phyloP scores from a whole-genome alignment of 2,329 filamentous ascomycete species.

The Hypoxylon rubiginosum region DNA sequence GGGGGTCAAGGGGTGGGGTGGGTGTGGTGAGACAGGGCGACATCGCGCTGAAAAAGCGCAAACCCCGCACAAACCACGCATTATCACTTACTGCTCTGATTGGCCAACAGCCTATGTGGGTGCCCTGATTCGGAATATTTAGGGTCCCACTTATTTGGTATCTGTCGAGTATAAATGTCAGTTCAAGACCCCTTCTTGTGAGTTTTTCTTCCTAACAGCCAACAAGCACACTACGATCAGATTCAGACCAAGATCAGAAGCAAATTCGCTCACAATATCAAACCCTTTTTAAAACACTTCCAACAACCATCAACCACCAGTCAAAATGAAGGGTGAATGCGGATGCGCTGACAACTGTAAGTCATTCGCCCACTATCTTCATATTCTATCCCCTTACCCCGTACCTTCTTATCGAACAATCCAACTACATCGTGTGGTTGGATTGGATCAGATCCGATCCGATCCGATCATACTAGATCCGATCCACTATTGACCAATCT shows the following conservation, averaged over 20 bases:
- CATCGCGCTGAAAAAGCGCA: slow-evolving; percentile 41
- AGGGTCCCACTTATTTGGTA: slow-evolving; percentile 22
- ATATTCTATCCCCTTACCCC: not conserved
- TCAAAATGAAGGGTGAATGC: slow-evolving; percentile 42
- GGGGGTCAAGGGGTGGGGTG: not conserved
- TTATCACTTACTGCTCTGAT: slow-evolving; percentile 18
- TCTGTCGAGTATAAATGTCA: slow-evolving; percentile 32
- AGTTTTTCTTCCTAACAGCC: slow-evolving; percentile 5
- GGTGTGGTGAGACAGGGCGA: slow-evolving; percentile 44
- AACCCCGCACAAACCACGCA: slow-evolving; percentile 43
- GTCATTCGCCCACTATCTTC: slow-evolving; percentile 3
- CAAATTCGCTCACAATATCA: slow-evolving; percentile 7
- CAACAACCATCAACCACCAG: slow-evolving; percentile 12
- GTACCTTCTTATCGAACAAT: not conserved
- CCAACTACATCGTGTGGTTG: not conserved
- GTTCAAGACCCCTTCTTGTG: slow-evolving; percentile 7
- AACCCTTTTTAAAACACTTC: slow-evolving; percentile 4
- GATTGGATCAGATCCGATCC: slow-evolving; percentile 11
- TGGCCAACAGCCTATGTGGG: slow-evolving; percentile 16
- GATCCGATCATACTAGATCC: too few relatives aligned
- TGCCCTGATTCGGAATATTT: slow-evolving; percentile 32
- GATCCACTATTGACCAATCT: too few relatives aligned
- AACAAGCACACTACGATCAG: slow-evolving; percentile 7
- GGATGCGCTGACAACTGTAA: slow-evolving; percentile 43
- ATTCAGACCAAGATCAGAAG: slow-evolving; percentile 5